phyloP scores from a whole-genome alignment of 2,329 filamentous ascomycete species.

The Trichoderma cornu-damae region DNA sequence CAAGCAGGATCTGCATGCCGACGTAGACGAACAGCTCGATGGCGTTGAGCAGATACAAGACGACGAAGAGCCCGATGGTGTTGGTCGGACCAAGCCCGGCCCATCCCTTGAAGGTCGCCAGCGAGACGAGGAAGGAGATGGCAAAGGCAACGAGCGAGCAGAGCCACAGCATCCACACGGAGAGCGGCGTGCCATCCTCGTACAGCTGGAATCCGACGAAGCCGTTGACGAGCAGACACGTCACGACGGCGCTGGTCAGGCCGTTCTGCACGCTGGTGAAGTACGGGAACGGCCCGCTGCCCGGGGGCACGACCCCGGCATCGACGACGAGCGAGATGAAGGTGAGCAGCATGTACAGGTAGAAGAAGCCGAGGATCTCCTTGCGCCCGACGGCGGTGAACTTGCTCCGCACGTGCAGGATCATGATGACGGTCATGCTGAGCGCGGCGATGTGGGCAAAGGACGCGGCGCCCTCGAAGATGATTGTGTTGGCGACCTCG shows the following conservation, averaged over 20 bases:
- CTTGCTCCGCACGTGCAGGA: constrained; percentile 92
- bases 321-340: constrained; percentile 86
- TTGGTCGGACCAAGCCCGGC: constrained; percentile 79
- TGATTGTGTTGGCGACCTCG: constrained; percentile 95
- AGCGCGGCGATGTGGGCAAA: constrained; percentile 90
- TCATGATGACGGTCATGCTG: constrained; percentile 94
- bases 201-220: constrained; percentile 98
- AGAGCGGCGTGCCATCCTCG: constrained; percentile 90
- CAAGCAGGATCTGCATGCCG: constrained; percentile 80
- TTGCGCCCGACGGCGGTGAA: constrained; percentile 88
- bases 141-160: constrained; percentile 76
- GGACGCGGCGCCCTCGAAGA: constrained; percentile 87
- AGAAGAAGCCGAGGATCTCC: constrained; percentile 86
- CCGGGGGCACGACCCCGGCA: constrained; percentile 83
- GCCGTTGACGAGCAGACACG: constrained; percentile 89
- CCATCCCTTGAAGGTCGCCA: constrained; percentile 91
- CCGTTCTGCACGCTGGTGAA: constrained; percentile 86
- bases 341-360: constrained; percentile 87
- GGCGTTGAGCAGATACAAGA: constrained; percentile 86
- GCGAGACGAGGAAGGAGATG: constrained; percentile 78
- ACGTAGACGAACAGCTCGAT: constrained; percentile 82
- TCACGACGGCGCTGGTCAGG: constrained; percentile 77
- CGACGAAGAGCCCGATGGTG: constrained; percentile 83
- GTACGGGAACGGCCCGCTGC: constrained; percentile 76
- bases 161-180: constrained; percentile 84